Base-by-base conservation (phyloP, 495 filamentous ascomycete genomes). In the Halenospora varia region DNA sequence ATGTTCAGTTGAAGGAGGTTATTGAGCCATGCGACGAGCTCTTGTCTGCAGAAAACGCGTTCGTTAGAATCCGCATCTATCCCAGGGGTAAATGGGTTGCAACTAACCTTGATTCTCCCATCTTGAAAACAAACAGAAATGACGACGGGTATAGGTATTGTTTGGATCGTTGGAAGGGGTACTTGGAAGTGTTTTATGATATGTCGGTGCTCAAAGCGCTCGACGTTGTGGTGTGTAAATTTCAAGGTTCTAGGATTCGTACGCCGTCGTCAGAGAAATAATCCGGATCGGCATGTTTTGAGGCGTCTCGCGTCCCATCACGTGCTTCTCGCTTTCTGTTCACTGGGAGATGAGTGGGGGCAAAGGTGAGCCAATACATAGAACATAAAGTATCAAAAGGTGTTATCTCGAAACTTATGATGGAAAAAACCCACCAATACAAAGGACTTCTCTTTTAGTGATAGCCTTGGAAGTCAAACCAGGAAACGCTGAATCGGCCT, bases 11-110 rank as follows among this genome's bases (percentile, higher is more conserved):
- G 89, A 54, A 98, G 84, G 51, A 97, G 90, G 80, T 88, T 90
- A 81, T 98, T 98, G 65, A 98, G 76, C 94, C 94, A 98, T 75
- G 86, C 85, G 59, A 98, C 81, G 59, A 98, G 85, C 76, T 98
- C 94, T 75, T 98, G 94, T 79, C 94, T 98, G 66, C 45, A 60
- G 19, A 56, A 40, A 49, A 25, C 48, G 53, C 51, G 55, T 45
- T 35, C n/a, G 62, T 66, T 42, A 66, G 64, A 42, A 48, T 48
- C 10, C 17, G 6, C 4, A 25, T 17, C 20, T 40, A 10, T 46
- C 24, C 23, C 25, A 15, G 18, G 10, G 19, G 41, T 25, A 26
- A 18, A 62, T 59, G 52, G 40, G 57, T 48, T 8, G 50, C 42
- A 23, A 63, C 61, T 17, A 2, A 64, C 65, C 65, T 62, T 56